Evolutionary conservation across 2,329 filamentous ascomycete species (phyloP).

Genomic region (Talaromyces amestolkiae): DNA sequence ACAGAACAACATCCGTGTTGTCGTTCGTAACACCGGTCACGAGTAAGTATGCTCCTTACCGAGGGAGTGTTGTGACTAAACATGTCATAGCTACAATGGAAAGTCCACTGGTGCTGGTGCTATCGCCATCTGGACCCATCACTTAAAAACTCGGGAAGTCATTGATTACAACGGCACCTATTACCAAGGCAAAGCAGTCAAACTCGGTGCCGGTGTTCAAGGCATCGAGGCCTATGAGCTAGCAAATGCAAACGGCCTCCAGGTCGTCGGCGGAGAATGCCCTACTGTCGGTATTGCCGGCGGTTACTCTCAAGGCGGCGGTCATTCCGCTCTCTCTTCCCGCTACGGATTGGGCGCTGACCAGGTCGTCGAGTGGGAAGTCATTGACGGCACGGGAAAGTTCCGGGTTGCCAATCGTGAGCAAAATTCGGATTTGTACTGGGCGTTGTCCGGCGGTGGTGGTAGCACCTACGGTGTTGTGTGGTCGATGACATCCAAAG

Average conservation of each 20-base stretch:
- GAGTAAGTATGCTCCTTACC: background rate
- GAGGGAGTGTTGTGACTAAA: background rate
- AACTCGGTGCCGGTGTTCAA: slow-evolving; percentile 13
- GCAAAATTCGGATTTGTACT: slow-evolving; percentile 44
- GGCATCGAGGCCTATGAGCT: slow-evolving; percentile 1
- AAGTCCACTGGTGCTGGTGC: slow-evolving; percentile 49
- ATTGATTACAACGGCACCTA: slow-evolving; percentile 26
- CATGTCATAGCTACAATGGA: slow-evolving; percentile 37
- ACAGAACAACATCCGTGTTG: slow-evolving; percentile 18
- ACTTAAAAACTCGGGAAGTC: slow-evolving; percentile 46
- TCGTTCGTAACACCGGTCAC: slow-evolving; percentile 18
- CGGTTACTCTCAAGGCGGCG: slow-evolving; percentile 61
- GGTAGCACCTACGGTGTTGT: slow-evolving; percentile 51
- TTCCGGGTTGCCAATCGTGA: background rate
- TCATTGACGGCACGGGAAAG: slow-evolving; percentile 47
- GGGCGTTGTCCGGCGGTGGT: slow-evolving; percentile 54
- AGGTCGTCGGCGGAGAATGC: slow-evolving; percentile 54
- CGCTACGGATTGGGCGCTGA: slow-evolving; percentile 54
- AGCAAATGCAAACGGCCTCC: slow-evolving; percentile 46
- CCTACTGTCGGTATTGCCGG: slow-evolving; percentile 57
- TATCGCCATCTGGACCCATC: slow-evolving; percentile 51
- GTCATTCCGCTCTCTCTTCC: slow-evolving; percentile 47
- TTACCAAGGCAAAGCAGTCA: slow-evolving; percentile 9
- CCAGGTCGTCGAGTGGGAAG: slow-evolving; percentile 56
- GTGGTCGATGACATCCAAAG: slow-evolving; percentile 22